Evolutionary conservation across 2,329 filamentous ascomycete species (phyloP), one percentile per base, ranked within the genome.

Genomic region (Ceratocystis variospora): DNA sequence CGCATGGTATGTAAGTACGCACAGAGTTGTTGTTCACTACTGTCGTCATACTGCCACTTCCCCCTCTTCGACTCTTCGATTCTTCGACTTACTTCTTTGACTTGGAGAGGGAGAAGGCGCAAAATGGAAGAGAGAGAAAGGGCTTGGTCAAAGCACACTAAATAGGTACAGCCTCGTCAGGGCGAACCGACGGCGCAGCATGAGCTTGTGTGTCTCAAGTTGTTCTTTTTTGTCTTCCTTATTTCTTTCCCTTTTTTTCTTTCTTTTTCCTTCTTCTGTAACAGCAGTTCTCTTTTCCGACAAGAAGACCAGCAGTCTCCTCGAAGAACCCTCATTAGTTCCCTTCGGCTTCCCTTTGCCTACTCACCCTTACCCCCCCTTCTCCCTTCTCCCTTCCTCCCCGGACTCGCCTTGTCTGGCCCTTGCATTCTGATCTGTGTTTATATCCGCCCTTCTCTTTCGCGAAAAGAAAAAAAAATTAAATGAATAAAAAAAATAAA

Each of bases 201-300:
- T 59, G 28, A 59, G 53, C 33, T 59, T 59, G 53, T 31, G 28
- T 59, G 53, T 59, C 53, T 59, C 53, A 59, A 25, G 53, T 59
- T 37, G 28, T 7, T 33, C 12, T 37, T 8, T 3, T 37, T n/a
- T 12, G 19, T 53, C 15, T 28, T 4, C 48, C 22, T 53, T 10
- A 10, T 19, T 10, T 50, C n/a, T 10, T 50, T 15, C 48, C 7
- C n/a, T 19, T 8, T 3, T 19, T 12, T 22, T 10, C 3, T 37
- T 37, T 28, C 25, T 3, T 28, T 19, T 17, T 19, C 10, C 53
- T 3, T 59, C 3, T 31, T 31, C 28, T 59, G 53, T 59, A 59
- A 59, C 28, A 59, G 25, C 53, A 59, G 28, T 37, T 37, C 53
- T 15, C 53, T 37, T 59, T 28, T 59, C 17, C 7, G 5, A 59